Base-by-base conservation (phyloP, 306 rosid genomes). In the Lathyrus sativus region DNA sequence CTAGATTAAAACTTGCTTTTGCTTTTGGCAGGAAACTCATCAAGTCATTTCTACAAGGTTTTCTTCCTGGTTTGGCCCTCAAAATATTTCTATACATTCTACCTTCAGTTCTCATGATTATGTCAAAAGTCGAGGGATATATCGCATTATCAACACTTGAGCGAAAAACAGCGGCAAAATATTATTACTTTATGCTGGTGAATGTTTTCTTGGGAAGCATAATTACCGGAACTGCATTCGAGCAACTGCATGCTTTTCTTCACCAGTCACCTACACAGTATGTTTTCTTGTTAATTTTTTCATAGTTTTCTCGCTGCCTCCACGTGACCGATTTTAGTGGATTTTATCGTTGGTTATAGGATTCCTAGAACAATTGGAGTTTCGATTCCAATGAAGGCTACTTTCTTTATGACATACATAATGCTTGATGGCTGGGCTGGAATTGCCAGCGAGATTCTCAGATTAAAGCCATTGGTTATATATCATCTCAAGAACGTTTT, bases 391-490 rank as follows among this genome's bases (percentile, higher is more conserved):
- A 86, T 82, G 81, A 93, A 90, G 81, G 99, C 99, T 59, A 90
- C 99, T n/a, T 93, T 93, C 84, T 93, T 93, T 73, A 93, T 93
- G 65, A 93, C 99, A 7, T 93, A 88, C 68, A 93, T 93, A 82
- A 93, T 93, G 99, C 85, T 93, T 67, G 99, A 93, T 65, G 99
- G 99, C 26, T 93, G 99, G 99, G 99, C 99, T 55, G 97, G 96
- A 62, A 79, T 90, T 74, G 99, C 99, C 10, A 68, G 95, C 26
- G 99, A 93, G 84, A 90, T 93, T 78, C 99, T 93, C 71, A 89
- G 99, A 28, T 78, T 93, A 76, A 93, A 90, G 84, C 89, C 90
- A 14, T 77, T 93, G 85, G 96, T 90, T 81, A 86, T 90, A 76
- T 93, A 74, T 74, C 99, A 93, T 83, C 97, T 93, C 45, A 90